These are phyloP conservation scores for Moringa oleifera DNA, from an alignment of 345 rosid genomes.

Conservation along the genomic window DNA sequence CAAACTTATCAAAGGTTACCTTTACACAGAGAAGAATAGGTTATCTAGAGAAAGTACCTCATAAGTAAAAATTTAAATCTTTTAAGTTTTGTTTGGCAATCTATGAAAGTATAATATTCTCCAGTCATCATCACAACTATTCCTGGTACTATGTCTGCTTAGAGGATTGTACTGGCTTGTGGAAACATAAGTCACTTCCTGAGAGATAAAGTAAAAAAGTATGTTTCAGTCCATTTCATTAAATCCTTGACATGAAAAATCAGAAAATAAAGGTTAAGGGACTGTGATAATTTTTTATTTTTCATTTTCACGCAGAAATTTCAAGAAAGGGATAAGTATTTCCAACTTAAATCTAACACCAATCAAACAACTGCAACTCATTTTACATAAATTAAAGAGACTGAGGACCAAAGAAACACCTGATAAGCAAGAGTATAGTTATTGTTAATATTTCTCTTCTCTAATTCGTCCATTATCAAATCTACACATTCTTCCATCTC, in stretches of 20 bases:
- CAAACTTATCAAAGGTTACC: not conserved
- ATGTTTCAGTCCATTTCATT: not conserved
- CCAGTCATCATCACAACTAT: not conserved
- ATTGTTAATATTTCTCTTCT: constrained; percentile 67
- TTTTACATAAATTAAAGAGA: constrained; percentile 3
- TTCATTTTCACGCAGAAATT: no score
- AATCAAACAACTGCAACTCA: not conserved
- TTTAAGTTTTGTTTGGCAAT: not conserved
- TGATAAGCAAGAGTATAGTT: constrained; percentile 92
- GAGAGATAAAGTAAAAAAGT: not conserved
- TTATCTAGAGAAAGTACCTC: not conserved
- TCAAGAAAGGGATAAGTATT: no score
- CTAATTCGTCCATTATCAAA: constrained; percentile 93
- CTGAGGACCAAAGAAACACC: constrained; percentile 32
- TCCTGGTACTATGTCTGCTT: not conserved
- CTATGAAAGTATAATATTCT: not conserved
- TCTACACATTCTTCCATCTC: constrained; percentile 99
- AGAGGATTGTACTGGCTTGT: not conserved
- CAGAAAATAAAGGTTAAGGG: no score
- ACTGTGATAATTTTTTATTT: no score
- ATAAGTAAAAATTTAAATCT: not conserved
- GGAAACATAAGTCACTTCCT: not conserved
- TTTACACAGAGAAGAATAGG: not conserved
- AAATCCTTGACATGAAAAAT: not conserved
- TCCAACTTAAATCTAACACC: not conserved